A percentile compares a stretch with the other conserved stretches of the same genome.
phyloP scores from a whole-genome alignment of 2,329 filamentous ascomycete genomes.

The Phaeosphaeriaceae sp. region DNA sequence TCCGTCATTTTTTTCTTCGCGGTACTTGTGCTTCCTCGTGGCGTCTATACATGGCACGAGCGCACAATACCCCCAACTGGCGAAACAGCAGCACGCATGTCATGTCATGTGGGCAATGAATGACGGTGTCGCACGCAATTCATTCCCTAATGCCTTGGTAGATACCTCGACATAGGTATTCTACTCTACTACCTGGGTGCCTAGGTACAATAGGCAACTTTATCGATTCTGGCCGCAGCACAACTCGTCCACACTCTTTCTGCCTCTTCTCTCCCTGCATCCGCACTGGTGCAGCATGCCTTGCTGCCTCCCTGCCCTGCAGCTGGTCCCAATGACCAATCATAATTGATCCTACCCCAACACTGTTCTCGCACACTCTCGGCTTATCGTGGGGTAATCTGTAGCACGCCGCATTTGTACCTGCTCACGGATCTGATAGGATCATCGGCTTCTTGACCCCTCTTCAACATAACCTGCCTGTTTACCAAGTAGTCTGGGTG shows the following conservation, averaged over 20 bases:
- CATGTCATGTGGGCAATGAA: slow-evolving; percentile 30
- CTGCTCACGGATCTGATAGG: slow-evolving; percentile 2
- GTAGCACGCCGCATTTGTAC: neutral
- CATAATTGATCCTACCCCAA: too few relatives aligned
- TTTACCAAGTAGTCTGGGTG: neutral
- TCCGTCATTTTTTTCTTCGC: slow-evolving; percentile 10
- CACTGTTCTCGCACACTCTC: neutral
- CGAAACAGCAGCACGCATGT: slow-evolving; percentile 13
- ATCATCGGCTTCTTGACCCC: neutral
- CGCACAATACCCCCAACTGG: slow-evolving; percentile 3
- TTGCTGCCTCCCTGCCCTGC: slow-evolving; percentile 5
- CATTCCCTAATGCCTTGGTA: neutral
- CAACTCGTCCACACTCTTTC: too few relatives aligned
- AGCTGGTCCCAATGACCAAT: too few relatives aligned
- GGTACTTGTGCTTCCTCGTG: slow-evolving; percentile 13
- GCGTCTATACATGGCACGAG: slow-evolving; percentile 13
- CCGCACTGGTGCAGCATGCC: neutral
- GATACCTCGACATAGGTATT: too few relatives aligned
- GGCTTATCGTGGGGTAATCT: slow-evolving; percentile 9
- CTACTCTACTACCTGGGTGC: too few relatives aligned
- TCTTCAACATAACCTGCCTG: slow-evolving; percentile 3
- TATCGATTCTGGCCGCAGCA: too few relatives aligned
- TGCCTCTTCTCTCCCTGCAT: too few relatives aligned
- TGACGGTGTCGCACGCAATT: slow-evolving; percentile 38
- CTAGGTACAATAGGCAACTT: too few relatives aligned